Base-by-base conservation (phyloP, 2,329 filamentous ascomycete genomes). In the Aspergillus persii region DNA sequence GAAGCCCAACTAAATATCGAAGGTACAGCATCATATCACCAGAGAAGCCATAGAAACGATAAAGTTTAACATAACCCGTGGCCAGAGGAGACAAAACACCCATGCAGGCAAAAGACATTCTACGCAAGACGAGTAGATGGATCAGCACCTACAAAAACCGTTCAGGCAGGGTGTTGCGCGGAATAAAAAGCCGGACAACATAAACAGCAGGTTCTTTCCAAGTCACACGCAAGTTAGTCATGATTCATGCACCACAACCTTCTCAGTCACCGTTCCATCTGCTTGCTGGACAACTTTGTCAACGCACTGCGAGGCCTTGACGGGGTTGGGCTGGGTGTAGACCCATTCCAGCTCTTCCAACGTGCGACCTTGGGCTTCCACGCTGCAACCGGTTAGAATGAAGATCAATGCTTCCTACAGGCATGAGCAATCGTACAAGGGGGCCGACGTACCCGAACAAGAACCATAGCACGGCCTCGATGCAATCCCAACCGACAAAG, bases 261-360 rank as follows among this genome's bases (percentile, higher is more conserved):
- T 81, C 70, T 81, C 79, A 8, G 74, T 74, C 8, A 82, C 78
- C 27, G 72, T 77, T 41, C 80, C 80, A 56, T 81, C 79, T 11
- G 72, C 69, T 61, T 77, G 75, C n/a, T 82, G 65, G 41, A 82
- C 72, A 55, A 83, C 73, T 71, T 80, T 81, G 64, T 82, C 77
- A 62, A 82, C 74, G 53, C 72, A 74, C 59, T 77, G 71, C 2
- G 80, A 83, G 15, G 80, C 80, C 69, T 81, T 80, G 70, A 82
- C 80, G 0, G 80, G 79, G 61, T 80, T 78, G 33, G 77, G 76
- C 66, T 82, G 80, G 64, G 79, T 69, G 68, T 82, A 82, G 9
- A 82, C 79, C 80, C 79, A 81, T 63, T 81, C 79, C 41, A 82
- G 73, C 66, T 82, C 74, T 64, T 82, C 80, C 41, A 82, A 76